A percentile compares a stretch with the other conserved stretches of the same genome.
phyloP scores from a whole-genome alignment of 768 basidiomycete genomes.

The Leccinum subtestaceum region DNA sequence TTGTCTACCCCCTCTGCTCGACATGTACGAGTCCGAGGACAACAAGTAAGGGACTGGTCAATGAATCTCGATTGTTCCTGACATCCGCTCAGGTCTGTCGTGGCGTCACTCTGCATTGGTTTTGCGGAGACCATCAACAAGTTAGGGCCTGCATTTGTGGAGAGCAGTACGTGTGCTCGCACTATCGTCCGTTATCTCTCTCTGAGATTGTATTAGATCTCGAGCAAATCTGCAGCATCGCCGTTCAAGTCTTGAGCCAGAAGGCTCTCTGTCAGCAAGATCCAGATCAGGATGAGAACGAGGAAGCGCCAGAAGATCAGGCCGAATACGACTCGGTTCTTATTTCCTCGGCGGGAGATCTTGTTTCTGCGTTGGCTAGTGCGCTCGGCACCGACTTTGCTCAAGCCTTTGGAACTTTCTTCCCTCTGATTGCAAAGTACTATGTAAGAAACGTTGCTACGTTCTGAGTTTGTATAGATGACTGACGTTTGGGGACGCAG shows the following conservation, averaged over 20 bases:
- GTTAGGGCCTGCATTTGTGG: constrained; percentile 84
- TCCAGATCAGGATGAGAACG: constrained; percentile 86
- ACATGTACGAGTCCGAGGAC: constrained; percentile 92
- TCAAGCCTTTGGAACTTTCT: constrained; percentile 80
- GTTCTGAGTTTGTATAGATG: background rate
- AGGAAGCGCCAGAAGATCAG: constrained; percentile 82
- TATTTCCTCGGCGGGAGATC: constrained; percentile 90
- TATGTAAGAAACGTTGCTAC: constrained; percentile 56
- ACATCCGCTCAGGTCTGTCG: constrained; percentile 64
- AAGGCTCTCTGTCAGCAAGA: constrained; percentile 97
- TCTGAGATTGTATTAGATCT: constrained; percentile 46
- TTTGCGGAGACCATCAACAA: constrained; percentile 91
- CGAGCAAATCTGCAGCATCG: constrained; percentile 76
- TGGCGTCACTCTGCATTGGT: constrained; percentile 80
- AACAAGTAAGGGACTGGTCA: constrained; percentile 77
- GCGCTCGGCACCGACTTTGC: constrained; percentile 84
- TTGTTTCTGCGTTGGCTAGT: constrained; percentile 84
- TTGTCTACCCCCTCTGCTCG: constrained; percentile 69
- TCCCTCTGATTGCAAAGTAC: constrained; percentile 86
- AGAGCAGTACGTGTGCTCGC: constrained; percentile 55
- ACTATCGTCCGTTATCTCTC: background rate
- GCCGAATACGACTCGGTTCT: constrained; percentile 97
- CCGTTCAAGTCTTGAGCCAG: constrained; percentile 84
- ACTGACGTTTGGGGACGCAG: constrained; percentile 36
- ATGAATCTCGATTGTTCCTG: constrained; percentile 10